Evolutionary conservation across 1,284 basidiomycete species (phyloP).

Genomic region (Ustilago cynodontis): DNA sequence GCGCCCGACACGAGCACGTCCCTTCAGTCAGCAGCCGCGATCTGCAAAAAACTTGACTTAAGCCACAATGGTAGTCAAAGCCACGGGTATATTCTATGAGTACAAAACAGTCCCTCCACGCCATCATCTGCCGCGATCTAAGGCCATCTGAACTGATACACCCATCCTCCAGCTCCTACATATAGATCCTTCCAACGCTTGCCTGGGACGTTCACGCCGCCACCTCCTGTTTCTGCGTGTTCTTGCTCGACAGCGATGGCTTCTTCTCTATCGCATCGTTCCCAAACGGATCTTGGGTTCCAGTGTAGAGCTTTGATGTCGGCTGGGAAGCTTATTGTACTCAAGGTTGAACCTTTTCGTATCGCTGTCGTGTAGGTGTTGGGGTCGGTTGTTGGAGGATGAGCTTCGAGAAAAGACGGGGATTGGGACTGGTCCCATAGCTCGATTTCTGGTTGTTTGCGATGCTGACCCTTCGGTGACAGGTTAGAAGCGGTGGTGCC

Average conservation of each 20-base stretch:
- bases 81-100: not conserved
- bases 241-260: conserved; percentile 2
- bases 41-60: too few species aligned
- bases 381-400: not conserved
- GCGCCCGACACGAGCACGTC: not conserved
- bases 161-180: conserved; percentile 22
- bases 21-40: too few species aligned
- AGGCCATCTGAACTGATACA: conserved; percentile 43
- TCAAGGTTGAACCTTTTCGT: conserved; percentile 15
- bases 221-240: not conserved
- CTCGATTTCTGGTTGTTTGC: not conserved
- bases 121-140: not conserved
- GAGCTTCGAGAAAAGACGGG: not conserved
- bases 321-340: conserved; percentile 13
- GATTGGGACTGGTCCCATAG: conserved; percentile 14
- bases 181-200: conserved; percentile 31
- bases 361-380: not conserved
- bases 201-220: not conserved
- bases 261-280: conserved; percentile 19
- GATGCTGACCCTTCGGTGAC: not conserved
- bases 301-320: conserved; percentile 24
- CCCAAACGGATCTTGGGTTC: conserved; percentile 21
- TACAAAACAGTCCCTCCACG: not conserved
- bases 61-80: too few species aligned
- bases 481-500: conserved; percentile 4